A percentile compares a stretch with the other conserved stretches of the same genome.
Conservation (phyloP, 78 protist species). For the Emiliania huxleyi region DNA sequence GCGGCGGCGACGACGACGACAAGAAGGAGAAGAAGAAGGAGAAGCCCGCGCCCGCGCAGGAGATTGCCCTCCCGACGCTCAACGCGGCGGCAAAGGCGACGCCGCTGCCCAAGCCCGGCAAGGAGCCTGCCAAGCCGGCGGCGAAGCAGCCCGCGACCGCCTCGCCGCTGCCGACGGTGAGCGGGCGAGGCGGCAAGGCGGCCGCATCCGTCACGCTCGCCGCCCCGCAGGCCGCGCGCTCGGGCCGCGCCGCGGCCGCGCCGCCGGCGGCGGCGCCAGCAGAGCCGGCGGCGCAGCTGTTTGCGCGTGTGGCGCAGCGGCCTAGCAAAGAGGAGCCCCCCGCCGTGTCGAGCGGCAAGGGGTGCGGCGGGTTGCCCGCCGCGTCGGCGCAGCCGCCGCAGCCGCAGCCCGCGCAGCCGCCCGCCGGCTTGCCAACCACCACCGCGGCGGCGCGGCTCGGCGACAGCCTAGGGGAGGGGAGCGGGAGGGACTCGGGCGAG, state of each 20-base stretch:
- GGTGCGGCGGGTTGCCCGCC: neutral
- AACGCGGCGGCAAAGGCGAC: neutral
- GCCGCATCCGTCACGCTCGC: neutral
- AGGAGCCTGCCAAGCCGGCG: neutral
- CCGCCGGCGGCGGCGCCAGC: neutral
- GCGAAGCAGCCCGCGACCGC: neutral
- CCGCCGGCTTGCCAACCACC: neutral
- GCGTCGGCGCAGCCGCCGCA: neutral
- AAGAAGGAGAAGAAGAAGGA: neutral
- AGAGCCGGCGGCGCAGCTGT: neutral
- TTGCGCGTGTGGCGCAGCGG: neutral
- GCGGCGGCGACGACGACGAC: no score
- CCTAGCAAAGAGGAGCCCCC: neutral
- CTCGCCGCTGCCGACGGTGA: neutral
- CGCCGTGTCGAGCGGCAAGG: neutral
- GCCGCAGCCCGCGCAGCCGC: neutral
- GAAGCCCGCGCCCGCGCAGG: neutral
- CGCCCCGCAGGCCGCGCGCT: neutral
- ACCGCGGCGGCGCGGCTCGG: neutral
- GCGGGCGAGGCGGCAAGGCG: neutral
- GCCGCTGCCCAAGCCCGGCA: neutral
- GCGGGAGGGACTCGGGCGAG: neutral
- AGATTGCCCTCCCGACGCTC: neutral
- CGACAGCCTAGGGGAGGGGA: neutral
- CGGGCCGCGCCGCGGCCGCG: neutral